These are phyloP conservation scores for Rhododendron griersonianum DNA, from an alignment of 148 eudicot species.

Conservation along the genomic window DNA sequence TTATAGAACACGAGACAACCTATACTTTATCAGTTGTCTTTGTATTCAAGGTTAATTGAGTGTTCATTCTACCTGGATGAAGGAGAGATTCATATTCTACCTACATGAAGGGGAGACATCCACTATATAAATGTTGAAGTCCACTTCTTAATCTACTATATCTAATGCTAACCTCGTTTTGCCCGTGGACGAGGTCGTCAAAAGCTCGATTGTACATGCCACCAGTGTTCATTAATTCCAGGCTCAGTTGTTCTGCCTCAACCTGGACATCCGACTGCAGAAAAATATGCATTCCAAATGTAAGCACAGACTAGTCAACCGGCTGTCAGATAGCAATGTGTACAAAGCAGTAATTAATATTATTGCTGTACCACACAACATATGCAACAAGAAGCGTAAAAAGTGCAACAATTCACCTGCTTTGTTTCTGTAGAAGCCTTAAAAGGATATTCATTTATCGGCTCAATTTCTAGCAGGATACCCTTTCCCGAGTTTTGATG, in stretches of 20 bases:
- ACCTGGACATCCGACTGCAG: constrained; percentile 51
- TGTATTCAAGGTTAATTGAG: too few species aligned
- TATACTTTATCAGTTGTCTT: too few species aligned
- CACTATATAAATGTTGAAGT: too few species aligned
- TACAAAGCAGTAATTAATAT: background rate
- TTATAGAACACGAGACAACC: too few species aligned
- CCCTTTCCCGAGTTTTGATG: background rate
- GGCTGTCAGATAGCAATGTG: background rate
- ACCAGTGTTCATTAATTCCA: constrained; percentile 50
- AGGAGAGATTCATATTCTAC: too few species aligned
- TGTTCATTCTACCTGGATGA: too few species aligned
- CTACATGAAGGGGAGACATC: too few species aligned
- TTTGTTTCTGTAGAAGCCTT: constrained; percentile 34
- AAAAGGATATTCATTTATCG: constrained; percentile 16
- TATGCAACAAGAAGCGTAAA: background rate
- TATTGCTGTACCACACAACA: background rate
- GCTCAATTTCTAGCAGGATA: constrained; percentile 13
- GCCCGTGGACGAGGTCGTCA: constrained; percentile 60
- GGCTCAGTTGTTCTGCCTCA: constrained; percentile 55
- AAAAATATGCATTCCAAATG: background rate
- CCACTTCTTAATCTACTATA: background rate
- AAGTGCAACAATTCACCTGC: constrained; percentile 21
- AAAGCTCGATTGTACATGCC: constrained; percentile 66
- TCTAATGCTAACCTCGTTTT: constrained; percentile 45
- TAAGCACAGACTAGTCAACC: background rate